phyloP scores from a whole-genome alignment of 108 stramenopile genomes.

The Fistulifera pelliculosa region DNA sequence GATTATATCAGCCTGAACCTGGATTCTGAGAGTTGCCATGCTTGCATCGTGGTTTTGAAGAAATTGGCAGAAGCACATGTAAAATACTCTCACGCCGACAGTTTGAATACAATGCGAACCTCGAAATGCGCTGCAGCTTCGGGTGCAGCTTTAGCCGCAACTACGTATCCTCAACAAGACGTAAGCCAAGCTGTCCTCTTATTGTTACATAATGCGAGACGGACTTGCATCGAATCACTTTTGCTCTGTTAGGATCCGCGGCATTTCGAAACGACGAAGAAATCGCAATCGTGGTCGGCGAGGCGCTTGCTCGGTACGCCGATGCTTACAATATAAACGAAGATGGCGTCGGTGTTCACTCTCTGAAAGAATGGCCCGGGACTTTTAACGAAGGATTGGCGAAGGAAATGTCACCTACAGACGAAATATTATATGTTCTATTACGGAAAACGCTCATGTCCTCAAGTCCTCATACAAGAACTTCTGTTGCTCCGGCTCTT shows the following conservation, averaged over 20 bases:
- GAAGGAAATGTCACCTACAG: conserved; percentile 47
- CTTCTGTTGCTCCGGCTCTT: conserved; percentile 49
- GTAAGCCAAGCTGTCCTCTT: conserved; percentile 3
- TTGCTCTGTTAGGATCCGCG: conserved; percentile 49
- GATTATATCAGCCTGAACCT: conserved; percentile 9
- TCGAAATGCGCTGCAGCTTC: conserved; percentile 40
- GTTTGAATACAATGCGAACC: conserved; percentile 41
- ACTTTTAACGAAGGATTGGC: conserved; percentile 40
- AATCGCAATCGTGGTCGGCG: conserved; percentile 56
- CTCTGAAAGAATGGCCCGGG: conserved; percentile 24
- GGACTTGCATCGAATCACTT: conserved; percentile 48
- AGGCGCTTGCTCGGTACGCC: conserved; percentile 57
- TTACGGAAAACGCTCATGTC: conserved; percentile 33
- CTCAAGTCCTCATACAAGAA: conserved; percentile 52
- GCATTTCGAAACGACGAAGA: conserved; percentile 69
- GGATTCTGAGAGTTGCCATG: conserved; percentile 22
- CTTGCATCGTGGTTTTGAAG: conserved; percentile 25
- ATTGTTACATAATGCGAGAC: conserved; percentile 31
- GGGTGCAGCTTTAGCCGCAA: conserved; percentile 46
- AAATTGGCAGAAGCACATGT: conserved; percentile 29
- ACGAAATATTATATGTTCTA: conserved; percentile 55
- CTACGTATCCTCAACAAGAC: conserved; percentile 23
- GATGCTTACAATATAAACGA: conserved; percentile 1
- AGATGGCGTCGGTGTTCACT: not conserved
- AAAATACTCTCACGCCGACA: conserved; percentile 49